Base-by-base conservation (phyloP, 2,329 filamentous ascomycete genomes). In the Neopestalotiopsis sp. region DNA sequence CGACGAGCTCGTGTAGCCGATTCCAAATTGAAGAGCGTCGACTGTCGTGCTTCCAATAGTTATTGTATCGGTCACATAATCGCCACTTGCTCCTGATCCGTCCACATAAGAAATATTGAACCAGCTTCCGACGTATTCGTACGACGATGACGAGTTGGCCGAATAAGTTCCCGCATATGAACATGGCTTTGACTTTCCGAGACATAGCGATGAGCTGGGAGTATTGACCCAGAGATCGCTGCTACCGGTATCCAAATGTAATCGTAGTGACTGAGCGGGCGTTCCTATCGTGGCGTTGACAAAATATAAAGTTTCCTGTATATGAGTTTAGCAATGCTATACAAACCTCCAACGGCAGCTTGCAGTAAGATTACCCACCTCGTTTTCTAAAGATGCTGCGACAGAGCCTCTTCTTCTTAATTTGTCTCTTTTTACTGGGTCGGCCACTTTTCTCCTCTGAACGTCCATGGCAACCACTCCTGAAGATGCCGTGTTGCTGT, bases 31-130 rank as follows among this genome's bases (percentile, higher is more conserved):
- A 67, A 94, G 81, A 68, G 82, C 79, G 3, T 83, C 71, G 40
- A 94, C 73, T 1, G 79, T 85, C 38, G 84, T 78, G 28, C 82
- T 82, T 13, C 87, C 90, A 66, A 94, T 83, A 4, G 80, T 82
- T 68, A 97, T 81, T 0, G 86, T 91, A 76, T 98, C 95, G 4
- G 88, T 90, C 2, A 89, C 93, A 78, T 97, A 97, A 79, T 96
- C 92, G 42, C 95, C 94, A 1, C 82, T 78, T 0, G 94, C 92
- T 4, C 90, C 89, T 0, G 92, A 92, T 60, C 93, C 93, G 80
- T 97, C 94, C 56, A 92, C 91, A 73, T 97, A 97, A 1, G 90
- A 90, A 72, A 97, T 97, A 81, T 95, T 95, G 83, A 98, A 97
- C 70, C 90, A 85, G 75, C 88, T 90, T 71, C 90, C 90, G 67